Conservation (phyloP, 805 yeast genomes). For the Saccharomycopsis guyanensis region DNA sequence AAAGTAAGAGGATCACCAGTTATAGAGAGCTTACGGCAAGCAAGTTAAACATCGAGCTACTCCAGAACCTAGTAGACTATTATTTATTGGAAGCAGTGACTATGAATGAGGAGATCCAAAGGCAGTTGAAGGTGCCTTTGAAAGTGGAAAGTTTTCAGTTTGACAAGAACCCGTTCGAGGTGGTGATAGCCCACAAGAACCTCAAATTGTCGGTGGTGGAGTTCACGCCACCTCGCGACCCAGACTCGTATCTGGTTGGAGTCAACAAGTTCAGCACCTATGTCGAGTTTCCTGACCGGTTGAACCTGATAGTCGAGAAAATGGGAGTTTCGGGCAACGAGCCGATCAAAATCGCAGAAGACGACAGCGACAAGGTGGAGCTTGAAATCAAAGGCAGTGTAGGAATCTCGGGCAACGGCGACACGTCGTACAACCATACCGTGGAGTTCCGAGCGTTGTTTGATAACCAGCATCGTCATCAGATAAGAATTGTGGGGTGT, state of each 20-base stretch:
- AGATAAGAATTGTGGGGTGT: constrained; percentile 4
- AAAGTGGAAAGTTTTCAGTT: constrained; percentile 4
- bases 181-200: background rate
- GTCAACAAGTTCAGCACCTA: background rate
- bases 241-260: background rate
- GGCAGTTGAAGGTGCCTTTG: constrained; percentile 9
- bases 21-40: background rate
- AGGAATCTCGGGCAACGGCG: background rate
- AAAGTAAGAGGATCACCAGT: background rate
- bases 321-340: background rate
- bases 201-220: background rate
- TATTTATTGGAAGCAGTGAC: constrained; percentile 8
- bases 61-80: constrained; percentile 13
- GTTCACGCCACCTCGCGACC: background rate
- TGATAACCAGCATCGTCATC: constrained; percentile 9
- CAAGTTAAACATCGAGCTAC: constrained; percentile 2
- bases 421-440: background rate
- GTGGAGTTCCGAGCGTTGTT: constrained; percentile 4
- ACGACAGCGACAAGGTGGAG: background rate
- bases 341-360: background rate
- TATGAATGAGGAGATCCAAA: constrained; percentile 2
- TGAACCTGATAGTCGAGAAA: background rate
- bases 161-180: constrained; percentile 3
- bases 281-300: background rate
- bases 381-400: background rate